Base-by-base conservation (phyloP, 352 stramenopile genomes). In the Phytophthora boehmeriae region DNA sequence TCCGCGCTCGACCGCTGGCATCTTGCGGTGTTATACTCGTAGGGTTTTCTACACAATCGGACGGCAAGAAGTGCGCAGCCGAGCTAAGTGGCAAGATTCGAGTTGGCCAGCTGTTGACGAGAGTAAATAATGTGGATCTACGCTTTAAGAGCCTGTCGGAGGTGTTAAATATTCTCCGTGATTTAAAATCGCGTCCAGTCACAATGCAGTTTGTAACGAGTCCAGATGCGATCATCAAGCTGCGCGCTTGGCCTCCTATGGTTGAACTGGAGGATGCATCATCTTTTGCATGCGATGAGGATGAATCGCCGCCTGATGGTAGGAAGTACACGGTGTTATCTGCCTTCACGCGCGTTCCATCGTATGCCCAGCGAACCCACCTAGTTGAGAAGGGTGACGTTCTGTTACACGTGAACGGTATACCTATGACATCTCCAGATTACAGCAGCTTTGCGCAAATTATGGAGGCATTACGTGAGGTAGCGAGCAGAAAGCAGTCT, bases 211-310 rank as follows among this genome's bases (percentile, higher is more conserved):
- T 95, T 51, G 84, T 80, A 0, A 71, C 76, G 4, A 95, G 81
- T 54, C 86, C 86, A 0, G 86, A 95, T 52, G 71, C 78, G 9
- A 82, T 95, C 44, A 78, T 95, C 42, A 90, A 80, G 55, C 57
- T 95, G 30, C 80, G 77, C 0, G 73, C 90, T 17, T 95, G 86
- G 86, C 86, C 86, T n/a, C 86, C 86, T 20, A 89, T 93, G 78
- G 71, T 95, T 19, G 83, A 92, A 51, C 61, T 88, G 42, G 86
- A 95, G 55, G 74, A 73, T 16, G 78, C 62, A 8, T 71, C 63
- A 10, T 71, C 69, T 1, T 72, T 75, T 32, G 54, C 60, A 2
- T 66, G 88, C 28, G 80, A 90, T 52, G 83, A 90, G 42, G 66
- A 75, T 14, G 66, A 74, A 10, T 49, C 45, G 6, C 56, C 71